Percentiles rank a stretch among this genome's conserved stretches.
These are phyloP conservation scores for Remersonia thermophila DNA, from an alignment of 2,329 filamentous ascomycete genomes.

Conservation along the genomic window DNA sequence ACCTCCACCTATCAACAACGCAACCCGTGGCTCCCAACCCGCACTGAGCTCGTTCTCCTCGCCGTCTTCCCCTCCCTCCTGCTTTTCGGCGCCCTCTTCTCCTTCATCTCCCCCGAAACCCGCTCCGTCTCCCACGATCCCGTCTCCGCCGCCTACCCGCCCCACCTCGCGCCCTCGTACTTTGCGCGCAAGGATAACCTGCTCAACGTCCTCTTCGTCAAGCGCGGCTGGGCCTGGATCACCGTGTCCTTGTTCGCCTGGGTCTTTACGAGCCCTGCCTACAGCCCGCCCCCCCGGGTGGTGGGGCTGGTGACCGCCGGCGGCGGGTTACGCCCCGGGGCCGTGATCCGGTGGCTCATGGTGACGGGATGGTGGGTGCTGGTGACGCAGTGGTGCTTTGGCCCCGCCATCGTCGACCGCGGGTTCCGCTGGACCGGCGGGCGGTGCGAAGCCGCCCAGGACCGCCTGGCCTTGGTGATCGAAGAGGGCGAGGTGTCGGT, in stretches of 20 bases:
- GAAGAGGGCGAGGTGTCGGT: slow-evolving; percentile 20
- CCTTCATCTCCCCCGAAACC: slow-evolving; percentile 60
- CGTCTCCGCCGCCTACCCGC: slow-evolving; percentile 49
- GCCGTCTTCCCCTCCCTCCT: slow-evolving; percentile 66
- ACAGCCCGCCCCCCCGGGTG: slow-evolving; percentile 22
- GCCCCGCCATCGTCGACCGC: slow-evolving; percentile 78
- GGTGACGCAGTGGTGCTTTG: slow-evolving; percentile 95
- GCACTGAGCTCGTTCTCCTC: slow-evolving; percentile 53
- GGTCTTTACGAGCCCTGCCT: slow-evolving; percentile 51
- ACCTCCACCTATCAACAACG: slow-evolving; percentile 17
- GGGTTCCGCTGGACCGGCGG: slow-evolving; percentile 83
- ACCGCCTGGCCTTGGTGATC: slow-evolving; percentile 21
- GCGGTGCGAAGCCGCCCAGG: slow-evolving; percentile 50
- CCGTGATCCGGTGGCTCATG: slow-evolving; percentile 53
- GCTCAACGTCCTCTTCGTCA: slow-evolving; percentile 89
- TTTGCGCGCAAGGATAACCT: slow-evolving; percentile 90
- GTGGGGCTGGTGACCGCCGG: too few relatives aligned
- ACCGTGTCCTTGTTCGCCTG: slow-evolving; percentile 63
- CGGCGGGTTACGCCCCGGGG: too few relatives aligned
- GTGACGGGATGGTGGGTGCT: slow-evolving; percentile 72
- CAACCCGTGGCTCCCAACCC: slow-evolving; percentile 56
- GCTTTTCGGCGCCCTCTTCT: slow-evolving; percentile 70
- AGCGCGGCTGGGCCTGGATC: slow-evolving; percentile 89
- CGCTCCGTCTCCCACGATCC: slow-evolving; percentile 51
- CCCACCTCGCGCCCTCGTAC: slow-evolving; percentile 55